Conservation (phyloP, 2,329 filamentous ascomycete species). For the Gyromitra esculenta region DNA sequence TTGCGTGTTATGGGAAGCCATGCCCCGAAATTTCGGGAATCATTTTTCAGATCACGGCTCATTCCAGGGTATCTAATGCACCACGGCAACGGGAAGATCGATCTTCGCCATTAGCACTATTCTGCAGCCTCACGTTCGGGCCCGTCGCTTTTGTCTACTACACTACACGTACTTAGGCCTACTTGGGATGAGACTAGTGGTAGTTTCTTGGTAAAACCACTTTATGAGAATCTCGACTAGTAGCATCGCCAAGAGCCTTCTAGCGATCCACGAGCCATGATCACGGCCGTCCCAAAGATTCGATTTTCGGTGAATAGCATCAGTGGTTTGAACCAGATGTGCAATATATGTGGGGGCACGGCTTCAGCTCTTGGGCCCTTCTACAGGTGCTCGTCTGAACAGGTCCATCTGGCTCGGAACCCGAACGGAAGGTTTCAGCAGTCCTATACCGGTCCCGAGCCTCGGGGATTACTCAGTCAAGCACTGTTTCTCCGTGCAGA, state of each 20-base stretch:
- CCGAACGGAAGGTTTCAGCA: conserved; percentile 21
- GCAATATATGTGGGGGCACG: not conserved
- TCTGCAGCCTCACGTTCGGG: not conserved
- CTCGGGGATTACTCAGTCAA: conserved; percentile 32
- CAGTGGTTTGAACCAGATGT: conserved; percentile 1
- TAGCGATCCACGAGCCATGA: not conserved
- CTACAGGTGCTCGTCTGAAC: not conserved
- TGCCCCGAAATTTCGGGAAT: not conserved
- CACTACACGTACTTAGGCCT: not conserved
- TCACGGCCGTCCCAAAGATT: conserved; percentile 1
- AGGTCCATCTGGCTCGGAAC: conserved; percentile 17
- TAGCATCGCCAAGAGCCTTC: not conserved
- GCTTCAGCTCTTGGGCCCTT: conserved; percentile 25
- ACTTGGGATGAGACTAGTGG: not conserved
- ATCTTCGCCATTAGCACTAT: conserved; percentile 17
- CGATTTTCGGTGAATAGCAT: not conserved
- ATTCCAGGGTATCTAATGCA: conserved; percentile 8
- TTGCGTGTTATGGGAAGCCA: conserved; percentile 7
- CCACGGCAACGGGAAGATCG: conserved; percentile 22
- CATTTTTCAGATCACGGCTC: conserved; percentile 12
- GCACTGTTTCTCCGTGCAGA: conserved; percentile 18
- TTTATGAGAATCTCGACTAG: not conserved
- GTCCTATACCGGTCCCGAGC: not conserved
- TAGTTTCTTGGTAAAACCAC: conserved; percentile 7
- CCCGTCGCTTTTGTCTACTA: not conserved